Percentiles rank a stretch among this genome's conserved stretches.
Conservation (phyloP, 2,329 filamentous ascomycete genomes). For the Fusarium haematococcum region DNA sequence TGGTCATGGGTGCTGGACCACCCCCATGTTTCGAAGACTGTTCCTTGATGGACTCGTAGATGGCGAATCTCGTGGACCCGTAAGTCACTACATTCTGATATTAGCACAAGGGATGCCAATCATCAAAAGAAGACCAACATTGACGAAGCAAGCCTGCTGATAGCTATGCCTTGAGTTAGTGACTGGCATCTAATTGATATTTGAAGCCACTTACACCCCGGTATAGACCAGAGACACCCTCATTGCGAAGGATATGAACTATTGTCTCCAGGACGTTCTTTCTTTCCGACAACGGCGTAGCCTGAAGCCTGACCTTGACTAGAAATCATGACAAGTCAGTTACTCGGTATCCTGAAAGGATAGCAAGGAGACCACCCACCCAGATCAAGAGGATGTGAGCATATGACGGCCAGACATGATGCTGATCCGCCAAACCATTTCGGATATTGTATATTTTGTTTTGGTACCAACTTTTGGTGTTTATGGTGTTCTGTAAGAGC, state of each 20-base stretch:
- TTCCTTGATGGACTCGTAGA: conserved; percentile 26
- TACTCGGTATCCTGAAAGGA: background rate
- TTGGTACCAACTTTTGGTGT: background rate
- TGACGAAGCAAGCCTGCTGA: conserved; percentile 22
- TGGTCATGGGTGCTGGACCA: background rate
- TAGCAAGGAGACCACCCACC: background rate
- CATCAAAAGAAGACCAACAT: background rate
- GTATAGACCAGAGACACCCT: conserved; percentile 16
- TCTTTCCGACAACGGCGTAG: conserved; percentile 5
- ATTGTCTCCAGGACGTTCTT: conserved; percentile 11
- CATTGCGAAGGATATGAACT: conserved; percentile 8
- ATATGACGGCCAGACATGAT: conserved; percentile 26
- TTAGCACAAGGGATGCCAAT: background rate
- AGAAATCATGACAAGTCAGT: background rate
- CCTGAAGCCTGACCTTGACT: conserved; percentile 28
- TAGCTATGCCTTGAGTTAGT: background rate
- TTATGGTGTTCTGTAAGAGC: background rate
- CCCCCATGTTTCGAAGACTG: background rate
- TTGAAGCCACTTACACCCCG: conserved; percentile 6
- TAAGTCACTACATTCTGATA: conserved; percentile 7
- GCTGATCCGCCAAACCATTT: conserved; percentile 28
- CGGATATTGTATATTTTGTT: conserved; percentile 10
- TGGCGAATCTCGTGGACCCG: conserved; percentile 24
- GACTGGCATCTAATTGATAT: background rate
- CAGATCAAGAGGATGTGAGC: conserved; percentile 26